Evolutionary conservation across 2,329 filamentous ascomycete genomes (phyloP), one percentile per base, ranked within the genome.

Genomic region (Claviceps maximensis): DNA sequence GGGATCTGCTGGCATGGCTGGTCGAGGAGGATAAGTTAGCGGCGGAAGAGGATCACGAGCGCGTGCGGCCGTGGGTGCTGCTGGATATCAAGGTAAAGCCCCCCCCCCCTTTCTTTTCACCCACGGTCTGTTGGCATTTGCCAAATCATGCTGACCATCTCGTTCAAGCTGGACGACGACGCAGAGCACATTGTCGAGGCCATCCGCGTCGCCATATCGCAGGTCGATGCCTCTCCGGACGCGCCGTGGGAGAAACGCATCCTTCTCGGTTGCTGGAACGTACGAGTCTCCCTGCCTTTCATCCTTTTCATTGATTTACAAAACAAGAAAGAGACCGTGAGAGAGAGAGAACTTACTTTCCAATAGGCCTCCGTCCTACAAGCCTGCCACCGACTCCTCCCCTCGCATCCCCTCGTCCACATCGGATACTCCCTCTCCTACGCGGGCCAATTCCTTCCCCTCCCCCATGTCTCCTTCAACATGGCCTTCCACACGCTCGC

Each of bases 221-320:
- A 77, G 31, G 74, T 82, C 31, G 7, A 6, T n/a, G 63, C 63
- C 58, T 72, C 58, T 54, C 68, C 67, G 15, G 13, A 4, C 21
- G 69, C 69, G 38, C 78, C 80, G 4, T 96, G 91, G 90, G 72
- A 77, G 27, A 69, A 82, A 54, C 79, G 90, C 29, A 75, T 96
- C 50, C 72, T 94, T 0, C 72, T 95, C 1, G 91, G 90, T 46
- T 86, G 83, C 64, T 96, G 91, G 91, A 83, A 83, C 50, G 82
- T 86, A 69, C 62, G 64, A 33, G 31, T n/a, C 31, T 33, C 31
- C 31, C 31, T 4, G 27, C 8, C 8, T 29, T 29, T 29, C 27
- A 4, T 29, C 8, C 4, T 29, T 9, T 10, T 9, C 31, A 10
- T 10, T n/a, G n/a, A 33, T 10, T 9, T 10, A 33, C 31, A 33